phyloP scores from a whole-genome alignment of 208 protist genomes.

The Trypanosoma conorhini region DNA sequence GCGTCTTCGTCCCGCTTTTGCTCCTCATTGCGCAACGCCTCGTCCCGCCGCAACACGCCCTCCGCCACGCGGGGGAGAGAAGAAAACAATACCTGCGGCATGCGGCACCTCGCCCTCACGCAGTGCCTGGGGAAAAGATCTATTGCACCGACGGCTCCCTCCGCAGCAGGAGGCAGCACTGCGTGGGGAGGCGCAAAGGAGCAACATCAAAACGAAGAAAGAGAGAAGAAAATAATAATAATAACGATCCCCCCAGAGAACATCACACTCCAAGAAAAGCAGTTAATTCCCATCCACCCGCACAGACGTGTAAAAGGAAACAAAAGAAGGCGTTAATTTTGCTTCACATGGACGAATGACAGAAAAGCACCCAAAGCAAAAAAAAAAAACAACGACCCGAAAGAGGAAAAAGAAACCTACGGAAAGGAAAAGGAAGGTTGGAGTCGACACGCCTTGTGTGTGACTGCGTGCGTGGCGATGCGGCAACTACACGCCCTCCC shows the following conservation, averaged over 20 bases:
- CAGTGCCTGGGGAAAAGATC: background rate
- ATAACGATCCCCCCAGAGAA: no score
- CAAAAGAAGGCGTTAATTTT: background rate
- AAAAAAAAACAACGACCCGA: background rate
- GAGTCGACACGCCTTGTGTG: no score
- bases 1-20: background rate
- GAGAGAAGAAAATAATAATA: background rate
- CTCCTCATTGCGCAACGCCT: background rate
- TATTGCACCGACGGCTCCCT: background rate
- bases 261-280: background rate
- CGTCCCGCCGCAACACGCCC: background rate
- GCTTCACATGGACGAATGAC: background rate
- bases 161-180: background rate
- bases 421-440: no score
- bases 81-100: slow-evolving; percentile 18
- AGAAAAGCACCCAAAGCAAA: background rate
- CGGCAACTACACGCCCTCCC: no score
- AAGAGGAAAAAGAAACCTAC: no score
- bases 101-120: background rate
- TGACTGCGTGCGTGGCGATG: no score
- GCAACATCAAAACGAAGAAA: background rate
- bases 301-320: background rate
- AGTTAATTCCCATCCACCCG: background rate
- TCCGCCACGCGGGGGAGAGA: background rate
- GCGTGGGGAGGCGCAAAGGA: background rate